These are phyloP conservation scores for Tetragonia tetragonoides DNA, from an alignment of 148 eudicot species.

Conservation along the genomic window DNA sequence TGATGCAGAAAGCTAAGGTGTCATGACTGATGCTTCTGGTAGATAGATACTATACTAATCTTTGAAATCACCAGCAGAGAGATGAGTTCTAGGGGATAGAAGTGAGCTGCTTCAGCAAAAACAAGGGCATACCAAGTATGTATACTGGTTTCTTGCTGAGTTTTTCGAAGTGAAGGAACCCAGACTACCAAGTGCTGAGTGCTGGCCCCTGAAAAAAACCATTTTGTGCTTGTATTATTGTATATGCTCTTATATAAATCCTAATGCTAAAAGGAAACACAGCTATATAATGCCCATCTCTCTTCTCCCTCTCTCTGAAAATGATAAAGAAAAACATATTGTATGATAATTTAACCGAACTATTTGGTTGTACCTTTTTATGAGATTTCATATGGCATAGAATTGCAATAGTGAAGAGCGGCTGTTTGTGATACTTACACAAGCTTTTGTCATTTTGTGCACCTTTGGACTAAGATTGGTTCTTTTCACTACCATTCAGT, in stretches of 20 bases:
- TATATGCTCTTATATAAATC: background rate
- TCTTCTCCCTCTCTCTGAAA: no score
- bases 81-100: background rate
- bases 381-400: no score
- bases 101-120: background rate
- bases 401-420: no score
- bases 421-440: no score
- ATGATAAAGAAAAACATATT: no score
- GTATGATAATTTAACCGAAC: no score
- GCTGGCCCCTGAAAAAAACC: background rate
- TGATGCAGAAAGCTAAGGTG: conserved; percentile 68
- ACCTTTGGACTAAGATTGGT: no score
- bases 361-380: no score
- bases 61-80: background rate
- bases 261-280: background rate
- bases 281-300: no score
- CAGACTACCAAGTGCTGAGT: background rate
- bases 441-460: no score
- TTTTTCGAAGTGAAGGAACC: background rate
- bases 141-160: background rate
- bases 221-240: background rate
- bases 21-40: conserved; percentile 9
- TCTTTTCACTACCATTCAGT: no score
- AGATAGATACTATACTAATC: no score
- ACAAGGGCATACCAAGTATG: background rate